Percentiles rank a stretch among this genome's conserved stretches.
Conservation (phyloP, 129 eudicot genomes). For the Flaveria ramosissima region DNA sequence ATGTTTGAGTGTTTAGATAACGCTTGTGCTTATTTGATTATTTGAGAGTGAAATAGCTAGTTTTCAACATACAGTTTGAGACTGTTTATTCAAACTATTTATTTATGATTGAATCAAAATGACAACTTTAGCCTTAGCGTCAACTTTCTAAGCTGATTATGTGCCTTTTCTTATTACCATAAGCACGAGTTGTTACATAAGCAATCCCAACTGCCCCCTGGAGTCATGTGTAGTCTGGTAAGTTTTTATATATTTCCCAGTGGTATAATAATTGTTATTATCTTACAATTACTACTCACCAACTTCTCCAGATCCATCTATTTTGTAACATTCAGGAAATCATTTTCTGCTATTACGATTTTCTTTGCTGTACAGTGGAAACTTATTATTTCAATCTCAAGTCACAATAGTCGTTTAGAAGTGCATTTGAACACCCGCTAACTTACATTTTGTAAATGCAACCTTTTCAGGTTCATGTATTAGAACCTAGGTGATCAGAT, state of each 20-base stretch:
- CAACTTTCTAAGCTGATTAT: too few relatives aligned
- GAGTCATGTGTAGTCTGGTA: background rate
- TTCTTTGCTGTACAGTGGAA: background rate
- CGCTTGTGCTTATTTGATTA: too few relatives aligned
- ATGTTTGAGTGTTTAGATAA: too few relatives aligned
- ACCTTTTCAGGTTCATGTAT: constrained; percentile 6
- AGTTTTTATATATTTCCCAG: background rate
- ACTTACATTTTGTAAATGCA: background rate
- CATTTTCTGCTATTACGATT: background rate
- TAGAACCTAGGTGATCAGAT: background rate
- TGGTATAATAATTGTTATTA: background rate
- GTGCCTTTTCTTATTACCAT: too few relatives aligned
- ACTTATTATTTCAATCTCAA: background rate
- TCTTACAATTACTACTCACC: background rate
- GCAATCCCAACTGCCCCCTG: background rate
- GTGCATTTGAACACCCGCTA: background rate
- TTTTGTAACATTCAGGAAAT: background rate
- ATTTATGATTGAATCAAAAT: background rate
- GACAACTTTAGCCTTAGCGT: background rate
- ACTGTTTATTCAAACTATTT: background rate
- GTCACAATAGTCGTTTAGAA: background rate
- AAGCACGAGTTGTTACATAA: too few relatives aligned
- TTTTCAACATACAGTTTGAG: too few relatives aligned
- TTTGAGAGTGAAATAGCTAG: too few relatives aligned
- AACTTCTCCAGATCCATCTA: background rate